A percentile compares a stretch with the other conserved stretches of the same genome.
Conservation (phyloP, 2,329 filamentous ascomycete species). For the Hymenoscyphus scutula region DNA sequence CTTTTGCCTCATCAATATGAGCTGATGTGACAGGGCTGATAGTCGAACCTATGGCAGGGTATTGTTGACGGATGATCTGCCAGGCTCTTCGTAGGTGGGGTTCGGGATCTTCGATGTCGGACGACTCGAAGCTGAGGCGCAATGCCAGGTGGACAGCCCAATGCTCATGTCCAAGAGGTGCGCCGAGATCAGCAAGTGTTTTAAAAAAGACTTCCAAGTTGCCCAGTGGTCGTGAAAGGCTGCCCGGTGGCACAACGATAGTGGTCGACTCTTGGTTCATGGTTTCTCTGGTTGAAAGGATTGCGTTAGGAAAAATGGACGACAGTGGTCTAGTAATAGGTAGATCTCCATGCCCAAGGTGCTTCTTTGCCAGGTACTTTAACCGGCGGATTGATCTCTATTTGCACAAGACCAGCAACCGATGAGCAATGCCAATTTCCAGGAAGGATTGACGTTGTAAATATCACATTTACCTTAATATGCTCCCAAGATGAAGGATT, state of each 20-base stretch:
- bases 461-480: no score
- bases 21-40: slow-evolving; percentile 8
- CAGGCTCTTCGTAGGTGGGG: slow-evolving; percentile 4
- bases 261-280: no score
- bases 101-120: slow-evolving; percentile 2
- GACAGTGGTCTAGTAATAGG: no score
- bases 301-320: no score
- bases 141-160: slow-evolving; percentile 5
- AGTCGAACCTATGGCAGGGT: slow-evolving; percentile 5
- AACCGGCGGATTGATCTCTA: no score
- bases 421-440: no score
- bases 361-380: no score
- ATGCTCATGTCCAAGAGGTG: slow-evolving; percentile 4
- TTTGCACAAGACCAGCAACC: no score
- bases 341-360: no score
- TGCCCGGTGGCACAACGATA: neutral
- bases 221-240: slow-evolving; percentile 5
- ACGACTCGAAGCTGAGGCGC: neutral
- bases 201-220: slow-evolving; percentile 8
- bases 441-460: no score
- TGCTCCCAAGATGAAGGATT: no score
- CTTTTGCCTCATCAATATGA: neutral
- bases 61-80: neutral
- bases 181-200: slow-evolving; percentile 2
- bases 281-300: no score